phyloP scores from a whole-genome alignment of 257 asterid genomes.

The Nicotiana knightiana region DNA sequence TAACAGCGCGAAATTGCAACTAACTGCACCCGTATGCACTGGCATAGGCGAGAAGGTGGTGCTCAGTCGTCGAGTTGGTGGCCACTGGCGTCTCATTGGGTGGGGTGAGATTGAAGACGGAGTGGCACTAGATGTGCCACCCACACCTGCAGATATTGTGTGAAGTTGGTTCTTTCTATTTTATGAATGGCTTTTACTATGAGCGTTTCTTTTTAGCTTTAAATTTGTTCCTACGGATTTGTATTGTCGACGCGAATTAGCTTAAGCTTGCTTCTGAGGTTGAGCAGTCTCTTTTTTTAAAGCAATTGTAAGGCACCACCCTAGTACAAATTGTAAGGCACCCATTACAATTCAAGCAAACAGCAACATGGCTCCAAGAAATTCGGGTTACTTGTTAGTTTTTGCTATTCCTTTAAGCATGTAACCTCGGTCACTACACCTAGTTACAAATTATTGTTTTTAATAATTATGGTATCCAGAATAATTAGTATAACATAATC shows the following conservation, averaged over 20 bases:
- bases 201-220: neutral
- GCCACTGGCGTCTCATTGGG: constrained; percentile 96
- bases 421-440: too few relatives aligned
- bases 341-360: too few relatives aligned
- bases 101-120: constrained; percentile 98
- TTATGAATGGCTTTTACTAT: neutral
- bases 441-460: too few relatives aligned
- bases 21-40: constrained; percentile 91
- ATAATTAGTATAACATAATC: too few relatives aligned
- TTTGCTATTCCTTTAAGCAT: too few relatives aligned
- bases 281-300: too few relatives aligned
- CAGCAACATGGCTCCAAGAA: too few relatives aligned
- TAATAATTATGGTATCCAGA: too few relatives aligned
- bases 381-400: too few relatives aligned
- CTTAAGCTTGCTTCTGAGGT: too few relatives aligned
- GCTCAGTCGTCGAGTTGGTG: constrained; percentile 77
- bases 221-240: neutral
- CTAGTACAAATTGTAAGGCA: too few relatives aligned
- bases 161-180: neutral
- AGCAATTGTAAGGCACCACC: too few relatives aligned
- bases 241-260: neutral
- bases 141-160: constrained; percentile 11
- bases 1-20: constrained; percentile 70
- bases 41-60: constrained; percentile 84
- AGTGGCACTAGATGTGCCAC: constrained; percentile 73